Evolutionary conservation across 805 yeast species (phyloP), one percentile per base, ranked within the genome.

Genomic region (Kodamaea kaohsiungensis): DNA sequence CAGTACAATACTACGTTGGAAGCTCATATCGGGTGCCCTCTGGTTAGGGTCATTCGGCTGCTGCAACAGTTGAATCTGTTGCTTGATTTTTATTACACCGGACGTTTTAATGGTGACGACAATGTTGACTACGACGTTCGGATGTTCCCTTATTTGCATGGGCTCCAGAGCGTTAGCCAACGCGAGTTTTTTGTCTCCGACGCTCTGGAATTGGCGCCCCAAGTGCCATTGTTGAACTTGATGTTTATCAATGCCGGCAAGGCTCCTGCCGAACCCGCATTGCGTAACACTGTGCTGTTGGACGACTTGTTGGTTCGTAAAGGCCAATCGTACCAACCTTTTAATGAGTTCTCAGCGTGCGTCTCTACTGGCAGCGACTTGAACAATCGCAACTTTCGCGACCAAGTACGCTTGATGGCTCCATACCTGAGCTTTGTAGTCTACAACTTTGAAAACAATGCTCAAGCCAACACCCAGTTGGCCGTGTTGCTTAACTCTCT

Each of bases 101-200:
- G 40, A 1, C 37, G 61, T 16, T 47, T 47, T 30, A 46, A 40
- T n/a, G 42, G 43, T 8, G 46, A 48, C 16, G 53, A 52, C 25
- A 35, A 40, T 19, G 40, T 18, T 13, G 54, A 51, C 33, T 46
- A 45, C 27, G 54, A 50, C 16, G 53, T 50, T 13, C 47, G 54
- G 19, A 51, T 72, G 58, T 72, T 73, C 53, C 77, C 77, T 1
- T 72, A 66, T 55, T 62, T 73, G 45, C 75, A 72, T 58, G 76
- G 75, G 1, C 58, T 71, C 37, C 60, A 59, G 46, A 62, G 60
- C 43, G 42, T 58, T 10, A 56, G 60, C 49, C 76, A 69, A 51
- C 60, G 72, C 22, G 63, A 54, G 0, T 58, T 65, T 10, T 72
- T 68, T 53, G 69, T 64, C 51, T 60, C 60, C 47, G 60, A 60